Percentiles rank a stretch among this genome's conserved stretches.
Conservation (phyloP, 225 moss, liverwort and hornwort genomes). For the Pseudoscleropodium purum region DNA sequence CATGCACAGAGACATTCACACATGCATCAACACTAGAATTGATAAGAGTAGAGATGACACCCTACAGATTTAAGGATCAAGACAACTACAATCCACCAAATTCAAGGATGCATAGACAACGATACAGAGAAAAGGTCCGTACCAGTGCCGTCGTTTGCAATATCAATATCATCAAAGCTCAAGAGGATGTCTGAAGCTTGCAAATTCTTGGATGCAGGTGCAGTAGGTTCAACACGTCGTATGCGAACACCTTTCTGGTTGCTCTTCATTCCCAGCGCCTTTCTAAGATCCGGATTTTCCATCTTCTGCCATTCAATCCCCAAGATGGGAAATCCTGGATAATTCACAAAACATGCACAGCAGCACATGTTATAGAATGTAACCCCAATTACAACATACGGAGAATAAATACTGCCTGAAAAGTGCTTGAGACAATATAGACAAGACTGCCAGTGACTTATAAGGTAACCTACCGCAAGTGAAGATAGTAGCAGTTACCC, state of each 20-base stretch:
- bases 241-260: constrained; percentile 94
- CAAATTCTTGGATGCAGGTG: constrained; percentile 81
- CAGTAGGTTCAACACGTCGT: constrained; percentile 96
- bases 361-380: not conserved
- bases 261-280: constrained; percentile 86
- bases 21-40: constrained; percentile 25
- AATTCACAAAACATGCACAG: not conserved
- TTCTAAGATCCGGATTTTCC: constrained; percentile 97
- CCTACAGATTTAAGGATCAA: not conserved
- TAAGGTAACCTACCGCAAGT: not conserved
- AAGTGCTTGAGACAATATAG: not conserved
- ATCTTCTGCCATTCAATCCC: constrained; percentile 99
- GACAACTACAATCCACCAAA: not conserved
- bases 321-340: constrained; percentile 86
- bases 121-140: not conserved
- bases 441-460: not conserved
- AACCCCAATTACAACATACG: not conserved
- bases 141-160: constrained; percentile 99
- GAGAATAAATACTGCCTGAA: not conserved
- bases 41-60: not conserved
- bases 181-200: constrained; percentile 86
- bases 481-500: not conserved
- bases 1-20: constrained; percentile 42
- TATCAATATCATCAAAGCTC: constrained; percentile 89
- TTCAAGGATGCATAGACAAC: not conserved